A percentile compares a stretch with the other conserved stretches of the same genome.
Conservation (phyloP, 768 basidiomycete species). For the Leccinum fibrillosum region DNA sequence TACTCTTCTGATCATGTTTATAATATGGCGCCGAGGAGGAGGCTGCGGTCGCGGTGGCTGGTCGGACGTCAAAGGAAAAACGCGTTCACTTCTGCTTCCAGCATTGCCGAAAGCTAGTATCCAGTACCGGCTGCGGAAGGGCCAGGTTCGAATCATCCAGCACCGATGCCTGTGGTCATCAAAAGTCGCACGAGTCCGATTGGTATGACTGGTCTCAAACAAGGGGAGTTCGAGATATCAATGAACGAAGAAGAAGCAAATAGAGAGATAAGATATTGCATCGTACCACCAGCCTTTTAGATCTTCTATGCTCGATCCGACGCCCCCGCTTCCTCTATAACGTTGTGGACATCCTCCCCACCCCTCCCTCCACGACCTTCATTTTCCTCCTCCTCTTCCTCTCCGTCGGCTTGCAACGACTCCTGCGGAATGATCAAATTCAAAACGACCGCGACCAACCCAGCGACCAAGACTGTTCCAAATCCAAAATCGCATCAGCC, state of each 20-base stretch:
- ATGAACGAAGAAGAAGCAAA: not conserved
- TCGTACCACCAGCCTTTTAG: not conserved
- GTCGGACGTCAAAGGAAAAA: too few species aligned
- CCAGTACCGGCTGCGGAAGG: too few species aligned
- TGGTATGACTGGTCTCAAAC: not conserved
- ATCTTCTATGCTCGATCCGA: not conserved
- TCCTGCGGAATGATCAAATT: slow-evolving; percentile 54
- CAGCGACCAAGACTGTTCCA: slow-evolving; percentile 49
- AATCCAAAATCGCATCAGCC: not conserved
- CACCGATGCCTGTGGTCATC: too few species aligned
- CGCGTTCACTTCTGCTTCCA: too few species aligned
- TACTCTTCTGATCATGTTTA: too few species aligned
- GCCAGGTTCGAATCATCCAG: too few species aligned
- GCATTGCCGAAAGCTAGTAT: too few species aligned
- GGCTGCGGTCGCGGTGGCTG: too few species aligned
- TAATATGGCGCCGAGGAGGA: too few species aligned
- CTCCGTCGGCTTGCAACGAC: slow-evolving; percentile 19
- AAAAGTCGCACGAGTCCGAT: too few species aligned
- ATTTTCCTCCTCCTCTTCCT: slow-evolving; percentile 14
- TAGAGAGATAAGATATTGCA: not conserved
- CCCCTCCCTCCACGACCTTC: not conserved
- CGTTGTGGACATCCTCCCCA: slow-evolving; percentile 14
- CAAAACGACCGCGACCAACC: slow-evolving; percentile 54
- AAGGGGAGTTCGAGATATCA: not conserved
- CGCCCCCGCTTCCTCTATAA: slow-evolving; percentile 25